Evolutionary conservation across 495 filamentous ascomycete species (phyloP).

Genomic region (Xylaria cubensis): DNA sequence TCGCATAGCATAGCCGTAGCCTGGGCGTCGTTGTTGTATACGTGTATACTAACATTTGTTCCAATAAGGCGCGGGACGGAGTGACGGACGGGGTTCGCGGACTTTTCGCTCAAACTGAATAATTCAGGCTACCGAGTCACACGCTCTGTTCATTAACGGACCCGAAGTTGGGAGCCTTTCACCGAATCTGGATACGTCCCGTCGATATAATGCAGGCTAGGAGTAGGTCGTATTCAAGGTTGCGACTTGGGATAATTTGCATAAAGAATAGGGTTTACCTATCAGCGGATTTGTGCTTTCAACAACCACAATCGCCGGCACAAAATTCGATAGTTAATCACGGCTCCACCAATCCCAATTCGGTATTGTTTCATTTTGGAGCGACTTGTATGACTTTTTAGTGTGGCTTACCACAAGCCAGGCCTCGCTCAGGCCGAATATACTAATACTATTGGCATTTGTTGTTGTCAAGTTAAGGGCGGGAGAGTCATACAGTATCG

Average conservation of each 20-base stretch:
- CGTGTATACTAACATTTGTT: not conserved
- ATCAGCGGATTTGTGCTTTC: not conserved
- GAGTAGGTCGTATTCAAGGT: too few species aligned
- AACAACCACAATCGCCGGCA: not conserved
- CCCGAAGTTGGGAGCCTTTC: not conserved
- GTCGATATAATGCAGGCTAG: not conserved
- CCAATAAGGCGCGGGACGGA: not conserved
- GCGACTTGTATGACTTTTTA: not conserved
- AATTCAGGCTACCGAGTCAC: constrained; percentile 5
- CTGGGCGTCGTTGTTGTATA: not conserved
- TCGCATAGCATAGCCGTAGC: not conserved
- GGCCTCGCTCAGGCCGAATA: constrained; percentile 10
- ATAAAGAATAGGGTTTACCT: not conserved
- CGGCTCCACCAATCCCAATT: constrained; percentile 11
- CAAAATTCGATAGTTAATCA: not conserved
- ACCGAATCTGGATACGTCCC: not conserved
- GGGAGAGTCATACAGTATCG: constrained; percentile 9
- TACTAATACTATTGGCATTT: constrained; percentile 11
- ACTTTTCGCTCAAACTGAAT: constrained; percentile 12
- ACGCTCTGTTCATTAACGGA: not conserved
- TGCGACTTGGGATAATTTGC: not conserved
- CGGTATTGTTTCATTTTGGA: constrained; percentile 3
- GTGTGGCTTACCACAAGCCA: not conserved
- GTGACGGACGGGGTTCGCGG: constrained; percentile 18
- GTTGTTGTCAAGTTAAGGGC: constrained; percentile 7